A percentile compares a stretch with the other conserved stretches of the same genome.
Evolutionary conservation across 768 basidiomycete genomes (phyloP).

Genomic region (Dictyophora rubrovolvata): DNA sequence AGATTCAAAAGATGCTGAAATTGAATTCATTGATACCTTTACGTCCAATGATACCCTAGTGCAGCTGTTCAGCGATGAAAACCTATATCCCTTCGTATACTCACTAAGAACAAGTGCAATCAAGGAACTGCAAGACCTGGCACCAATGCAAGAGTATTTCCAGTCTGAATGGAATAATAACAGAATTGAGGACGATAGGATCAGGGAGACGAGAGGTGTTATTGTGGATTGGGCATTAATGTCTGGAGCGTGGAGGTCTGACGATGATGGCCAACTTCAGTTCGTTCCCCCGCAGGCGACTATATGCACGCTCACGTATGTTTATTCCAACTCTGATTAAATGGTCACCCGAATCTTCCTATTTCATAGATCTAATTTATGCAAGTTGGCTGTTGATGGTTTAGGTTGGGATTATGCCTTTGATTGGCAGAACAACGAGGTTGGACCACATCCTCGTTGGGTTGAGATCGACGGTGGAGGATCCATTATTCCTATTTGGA

Average conservation of each 20-base stretch:
- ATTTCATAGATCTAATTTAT: conserved; percentile 44
- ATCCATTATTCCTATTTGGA: conserved; percentile 45
- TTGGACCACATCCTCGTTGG: conserved; percentile 48
- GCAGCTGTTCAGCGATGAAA: background rate
- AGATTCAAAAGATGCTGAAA: conserved; percentile 38
- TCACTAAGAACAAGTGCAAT: conserved; percentile 35
- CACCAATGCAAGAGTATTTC: conserved; percentile 42
- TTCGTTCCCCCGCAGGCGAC: conserved; percentile 40
- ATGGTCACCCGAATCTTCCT: conserved; percentile 1
- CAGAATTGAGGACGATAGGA: conserved; percentile 30
- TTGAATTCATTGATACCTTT: conserved; percentile 34
- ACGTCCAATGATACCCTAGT: conserved; percentile 14
- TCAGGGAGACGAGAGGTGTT: conserved; percentile 49
- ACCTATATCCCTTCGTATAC: conserved; percentile 25
- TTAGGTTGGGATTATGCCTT: conserved; percentile 59
- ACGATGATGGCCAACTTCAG: conserved; percentile 16
- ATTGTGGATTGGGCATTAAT: conserved; percentile 60
- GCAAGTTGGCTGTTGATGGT: conserved; percentile 47
- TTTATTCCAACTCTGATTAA: background rate
- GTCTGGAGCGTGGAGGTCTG: conserved; percentile 44
- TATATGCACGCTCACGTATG: conserved; percentile 51
- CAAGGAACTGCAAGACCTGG: conserved; percentile 34
- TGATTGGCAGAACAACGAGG: conserved; percentile 32
- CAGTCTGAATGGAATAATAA: conserved; percentile 40
- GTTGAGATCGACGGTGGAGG: conserved; percentile 58